These are phyloP conservation scores for Septoria petroselini DNA, from an alignment of 2,329 filamentous ascomycete species.

Conservation along the genomic window DNA sequence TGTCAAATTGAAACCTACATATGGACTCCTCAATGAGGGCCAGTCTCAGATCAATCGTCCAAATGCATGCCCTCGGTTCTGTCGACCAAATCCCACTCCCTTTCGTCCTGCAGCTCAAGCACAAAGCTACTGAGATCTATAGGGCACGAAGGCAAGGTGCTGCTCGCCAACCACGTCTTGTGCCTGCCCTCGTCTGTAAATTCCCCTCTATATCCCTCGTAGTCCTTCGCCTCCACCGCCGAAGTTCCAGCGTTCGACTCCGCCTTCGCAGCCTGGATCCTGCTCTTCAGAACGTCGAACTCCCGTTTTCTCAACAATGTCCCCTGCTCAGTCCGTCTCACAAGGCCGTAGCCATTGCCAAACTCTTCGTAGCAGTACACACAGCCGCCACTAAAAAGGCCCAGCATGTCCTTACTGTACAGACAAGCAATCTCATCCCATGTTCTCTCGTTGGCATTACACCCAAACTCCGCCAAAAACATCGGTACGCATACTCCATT, in stretches of 20 bases:
- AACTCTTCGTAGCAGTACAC: conserved; percentile 22
- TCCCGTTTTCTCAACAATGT: conserved; percentile 13
- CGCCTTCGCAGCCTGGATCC: conserved; percentile 9
- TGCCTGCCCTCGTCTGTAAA: conserved; percentile 14
- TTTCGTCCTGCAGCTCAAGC: background rate
- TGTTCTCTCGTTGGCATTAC: conserved; percentile 11
- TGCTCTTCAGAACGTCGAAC: conserved; percentile 17
- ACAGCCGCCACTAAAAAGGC: conserved; percentile 27
- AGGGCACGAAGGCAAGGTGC: conserved; percentile 11
- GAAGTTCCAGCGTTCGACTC: conserved; percentile 10
- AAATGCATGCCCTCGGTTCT: background rate
- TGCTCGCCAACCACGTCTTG: conserved; percentile 9
- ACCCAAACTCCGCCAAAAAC: conserved; percentile 23
- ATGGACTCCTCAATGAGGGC: too few species aligned
- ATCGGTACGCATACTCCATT: conserved; percentile 18
- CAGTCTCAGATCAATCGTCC: background rate
- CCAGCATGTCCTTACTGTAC: conserved; percentile 27
- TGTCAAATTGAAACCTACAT: too few species aligned
- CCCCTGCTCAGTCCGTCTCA: conserved; percentile 17
- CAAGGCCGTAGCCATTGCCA: conserved; percentile 19
- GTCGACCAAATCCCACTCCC: conserved; percentile 4
- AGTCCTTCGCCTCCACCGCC: conserved; percentile 18
- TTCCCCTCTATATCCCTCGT: conserved; percentile 24
- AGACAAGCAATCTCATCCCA: conserved; percentile 28
- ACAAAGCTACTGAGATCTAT: conserved; percentile 3